A percentile compares a stretch with the other conserved stretches of the same genome.
phyloP scores from a whole-genome alignment of 805 yeast genomes.

The Wickerhamomyces tratensis region DNA sequence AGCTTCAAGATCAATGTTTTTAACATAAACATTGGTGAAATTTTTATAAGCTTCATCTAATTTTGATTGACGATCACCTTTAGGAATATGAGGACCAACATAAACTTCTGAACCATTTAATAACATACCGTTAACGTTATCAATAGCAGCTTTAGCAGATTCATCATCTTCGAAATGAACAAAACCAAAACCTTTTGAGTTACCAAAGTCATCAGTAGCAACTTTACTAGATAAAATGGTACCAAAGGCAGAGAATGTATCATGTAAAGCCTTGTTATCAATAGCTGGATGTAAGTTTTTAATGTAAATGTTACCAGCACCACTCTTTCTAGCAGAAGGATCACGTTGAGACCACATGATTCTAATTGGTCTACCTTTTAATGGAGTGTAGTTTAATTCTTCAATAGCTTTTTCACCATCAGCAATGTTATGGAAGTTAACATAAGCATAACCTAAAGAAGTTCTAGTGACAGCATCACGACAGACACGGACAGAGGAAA shows the following conservation, averaged over 20 bases:
- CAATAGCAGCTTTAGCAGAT: conserved; percentile 91
- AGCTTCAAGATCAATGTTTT: conserved; percentile 72
- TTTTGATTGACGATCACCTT: conserved; percentile 90
- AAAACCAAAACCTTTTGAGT: conserved; percentile 93
- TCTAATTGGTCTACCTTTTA: conserved; percentile 96
- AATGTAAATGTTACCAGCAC: conserved; percentile 94
- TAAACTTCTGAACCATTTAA: conserved; percentile 92
- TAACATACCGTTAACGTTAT: conserved; percentile 96
- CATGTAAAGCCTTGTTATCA: conserved; percentile 97
- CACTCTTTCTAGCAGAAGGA: conserved; percentile 89
- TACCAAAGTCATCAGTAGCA: conserved; percentile 87
- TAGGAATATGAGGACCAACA: conserved; percentile 90
- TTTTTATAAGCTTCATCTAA: conserved; percentile 83
- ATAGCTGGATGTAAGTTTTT: conserved; percentile 97
- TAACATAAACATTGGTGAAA: conserved; percentile 93
- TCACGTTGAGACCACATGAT: conserved; percentile 99
- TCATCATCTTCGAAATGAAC: conserved; percentile 93
- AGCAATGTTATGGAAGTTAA: conserved; percentile 80
- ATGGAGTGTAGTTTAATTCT: conserved; percentile 86
- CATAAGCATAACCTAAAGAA: conserved; percentile 97
- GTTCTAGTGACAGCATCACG: conserved; percentile 97
- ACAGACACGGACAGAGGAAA: conserved; percentile 95
- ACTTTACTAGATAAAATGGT: conserved; percentile 93
- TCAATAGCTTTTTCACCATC: conserved; percentile 94
- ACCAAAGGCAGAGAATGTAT: conserved; percentile 96